Base-by-base conservation (phyloP, 2,329 filamentous ascomycete species). In the Ceratocystis eucalypticola region DNA sequence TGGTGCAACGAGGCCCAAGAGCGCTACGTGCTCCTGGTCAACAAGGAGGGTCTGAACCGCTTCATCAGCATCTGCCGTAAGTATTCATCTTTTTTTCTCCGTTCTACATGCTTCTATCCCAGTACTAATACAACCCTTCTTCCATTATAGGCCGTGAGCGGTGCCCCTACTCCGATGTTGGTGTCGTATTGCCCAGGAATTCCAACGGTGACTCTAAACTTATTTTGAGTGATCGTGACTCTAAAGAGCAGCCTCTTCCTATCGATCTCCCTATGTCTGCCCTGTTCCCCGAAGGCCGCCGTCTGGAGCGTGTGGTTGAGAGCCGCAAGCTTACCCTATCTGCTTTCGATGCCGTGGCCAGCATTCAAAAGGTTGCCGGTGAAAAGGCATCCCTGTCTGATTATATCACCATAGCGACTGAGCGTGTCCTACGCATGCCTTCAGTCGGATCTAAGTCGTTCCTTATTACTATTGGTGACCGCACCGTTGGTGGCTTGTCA, bases 1-100 rank as follows among this genome's bases (percentile, higher is more conserved):
- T 97, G 93, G 92, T 96, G 94, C 76, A 96, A 93, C 71, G 93
- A 97, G 75, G 91, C 94, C 0, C 94, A 99, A 74, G 94, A 99
- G 76, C 84, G 94, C 74, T 99, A 99, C 72, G 94, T 99, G 6
- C 79, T 99, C 71, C 86, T 95, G 7, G 85, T 99, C 69, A 91
- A 92, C 68, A 84, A 85, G 64, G 87, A 94, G 22, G 82, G 86
- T 65, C 83, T 97, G 72, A 91, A 93, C 71, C 86, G 76, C 80
- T 99, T 87, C 72, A 79, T 79, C 57, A 84, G 78, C 74, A 87
- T 87, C 67, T 86, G 84, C 74, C 78, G 78, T 77, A 76, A 73
- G 78, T 76, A 22, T 4, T n/a, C 20, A 33, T 41, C 2, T 7
- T 22, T 7, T 69, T 12, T 64, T 57, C 41, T 41, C n/a, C 57